A percentile compares a stretch with the other conserved stretches of the same genome.
phyloP scores from a whole-genome alignment of 179 eudicot species.

The Camellia oleifera region DNA sequence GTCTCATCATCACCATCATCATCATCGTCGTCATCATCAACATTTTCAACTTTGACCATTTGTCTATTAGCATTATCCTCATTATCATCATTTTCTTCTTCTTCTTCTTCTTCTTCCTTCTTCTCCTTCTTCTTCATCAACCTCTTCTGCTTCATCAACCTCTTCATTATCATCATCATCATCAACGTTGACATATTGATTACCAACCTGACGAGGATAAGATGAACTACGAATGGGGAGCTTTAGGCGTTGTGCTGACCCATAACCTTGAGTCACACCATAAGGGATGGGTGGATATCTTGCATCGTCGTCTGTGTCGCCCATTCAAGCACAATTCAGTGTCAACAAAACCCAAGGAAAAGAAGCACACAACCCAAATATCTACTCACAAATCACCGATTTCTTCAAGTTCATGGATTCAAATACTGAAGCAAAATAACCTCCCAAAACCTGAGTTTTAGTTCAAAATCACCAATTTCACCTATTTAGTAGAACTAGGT shows the following conservation, averaged over 20 bases:
- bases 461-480: constrained; percentile 1
- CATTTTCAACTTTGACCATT: constrained; percentile 26
- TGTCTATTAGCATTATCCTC: constrained; percentile 22
- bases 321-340: constrained; percentile 33
- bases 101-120: constrained; percentile 8
- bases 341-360: not conserved
- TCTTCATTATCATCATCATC: constrained; percentile 34
- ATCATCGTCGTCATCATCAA: constrained; percentile 35
- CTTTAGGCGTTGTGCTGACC: constrained; percentile 34
- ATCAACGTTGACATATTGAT: constrained; percentile 24
- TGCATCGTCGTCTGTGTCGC: constrained; percentile 38
- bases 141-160: constrained; percentile 33
- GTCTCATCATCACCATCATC: constrained; percentile 41
- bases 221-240: constrained; percentile 22
- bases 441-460: not conserved
- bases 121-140: constrained; percentile 24
- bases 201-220: constrained; percentile 28
- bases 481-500: not conserved
- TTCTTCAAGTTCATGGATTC: not conserved
- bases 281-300: constrained; percentile 31
- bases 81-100: constrained; percentile 34
- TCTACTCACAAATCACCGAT: constrained; percentile 4
- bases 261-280: constrained; percentile 32
- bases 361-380: not conserved
- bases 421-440: not conserved